Evolutionary conservation across 2,329 filamentous ascomycete species (phyloP).

Genomic region (Colletotrichum scovillei): DNA sequence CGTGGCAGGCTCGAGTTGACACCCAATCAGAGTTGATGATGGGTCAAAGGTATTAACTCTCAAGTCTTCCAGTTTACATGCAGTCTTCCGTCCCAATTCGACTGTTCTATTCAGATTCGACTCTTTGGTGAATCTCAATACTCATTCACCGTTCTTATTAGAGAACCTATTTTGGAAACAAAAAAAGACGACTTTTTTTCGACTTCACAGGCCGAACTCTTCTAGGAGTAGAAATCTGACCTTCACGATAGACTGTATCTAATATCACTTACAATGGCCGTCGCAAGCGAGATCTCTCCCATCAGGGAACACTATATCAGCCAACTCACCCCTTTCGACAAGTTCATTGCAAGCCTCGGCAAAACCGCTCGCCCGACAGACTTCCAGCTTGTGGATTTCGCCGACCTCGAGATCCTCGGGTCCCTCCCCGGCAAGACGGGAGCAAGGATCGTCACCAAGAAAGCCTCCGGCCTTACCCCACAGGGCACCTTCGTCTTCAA

Average conservation of each 20-base stretch:
- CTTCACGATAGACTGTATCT: not conserved
- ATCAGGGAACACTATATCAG: conserved; percentile 22
- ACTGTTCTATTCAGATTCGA: not conserved
- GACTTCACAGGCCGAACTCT: not conserved
- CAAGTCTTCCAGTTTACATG: not conserved
- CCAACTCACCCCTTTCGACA: conserved; percentile 23
- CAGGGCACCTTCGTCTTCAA: conserved; percentile 34
- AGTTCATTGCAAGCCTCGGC: conserved; percentile 1
- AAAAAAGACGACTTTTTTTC: not conserved
- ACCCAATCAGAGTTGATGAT: not conserved
- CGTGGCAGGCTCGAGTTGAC: conserved; percentile 9
- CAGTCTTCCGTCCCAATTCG: not conserved
- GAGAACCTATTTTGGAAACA: not conserved
- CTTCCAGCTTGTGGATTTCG: conserved; percentile 27
- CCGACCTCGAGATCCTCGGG: conserved; percentile 15
- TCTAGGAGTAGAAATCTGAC: not conserved
- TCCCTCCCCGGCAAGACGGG: conserved; percentile 35
- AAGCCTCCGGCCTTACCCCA: not conserved
- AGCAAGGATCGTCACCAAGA: conserved; percentile 22
- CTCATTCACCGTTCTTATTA: not conserved
- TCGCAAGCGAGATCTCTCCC: not conserved
- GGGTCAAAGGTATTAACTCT: not conserved
- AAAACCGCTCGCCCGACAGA: not conserved
- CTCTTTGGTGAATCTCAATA: not conserved
- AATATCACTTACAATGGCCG: not conserved